phyloP scores from a whole-genome alignment of 2,329 filamentous ascomycete species.

The Cercospora zeae-maydis region DNA sequence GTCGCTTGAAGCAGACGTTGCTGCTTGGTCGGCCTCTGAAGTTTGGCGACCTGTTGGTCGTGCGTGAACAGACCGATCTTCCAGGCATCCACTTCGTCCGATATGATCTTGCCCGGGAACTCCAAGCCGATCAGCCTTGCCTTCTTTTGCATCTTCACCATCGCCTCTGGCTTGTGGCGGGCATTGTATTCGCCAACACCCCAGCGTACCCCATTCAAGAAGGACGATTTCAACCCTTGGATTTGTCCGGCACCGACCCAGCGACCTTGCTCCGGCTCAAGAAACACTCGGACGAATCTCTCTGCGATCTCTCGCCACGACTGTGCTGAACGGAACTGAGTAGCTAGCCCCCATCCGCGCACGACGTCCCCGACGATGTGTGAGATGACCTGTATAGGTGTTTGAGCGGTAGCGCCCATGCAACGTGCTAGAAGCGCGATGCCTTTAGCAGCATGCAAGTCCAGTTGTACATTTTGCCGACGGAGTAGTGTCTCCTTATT shows the following conservation, averaged over 20 bases:
- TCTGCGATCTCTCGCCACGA: background rate
- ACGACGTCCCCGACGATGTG: conserved; percentile 18
- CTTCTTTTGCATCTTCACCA: conserved; percentile 9
- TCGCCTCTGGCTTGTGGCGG: conserved; percentile 3
- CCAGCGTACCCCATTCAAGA: conserved; percentile 16
- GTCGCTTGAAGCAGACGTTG: background rate
- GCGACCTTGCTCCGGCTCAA: background rate
- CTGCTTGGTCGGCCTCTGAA: background rate
- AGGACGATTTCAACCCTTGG: conserved; percentile 11
- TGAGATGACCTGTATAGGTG: conserved; percentile 5
- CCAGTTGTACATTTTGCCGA: no score
- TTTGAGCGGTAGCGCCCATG: no score
- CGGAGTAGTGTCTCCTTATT: no score
- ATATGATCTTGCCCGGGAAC: conserved; percentile 12
- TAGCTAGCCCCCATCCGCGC: conserved; percentile 14
- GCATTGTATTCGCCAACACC: conserved; percentile 11
- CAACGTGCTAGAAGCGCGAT: no score
- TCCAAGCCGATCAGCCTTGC: conserved; percentile 11
- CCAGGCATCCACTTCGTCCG: conserved; percentile 8
- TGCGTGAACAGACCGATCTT: background rate
- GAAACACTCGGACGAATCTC: background rate
- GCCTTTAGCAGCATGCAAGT: no score
- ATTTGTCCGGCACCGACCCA: background rate
- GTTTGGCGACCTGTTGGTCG: background rate
- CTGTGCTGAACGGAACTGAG: background rate